A percentile compares a stretch with the other conserved stretches of the same genome.
These are phyloP conservation scores for Mycena metata DNA, from an alignment of 768 basidiomycete species.

Conservation along the genomic window DNA sequence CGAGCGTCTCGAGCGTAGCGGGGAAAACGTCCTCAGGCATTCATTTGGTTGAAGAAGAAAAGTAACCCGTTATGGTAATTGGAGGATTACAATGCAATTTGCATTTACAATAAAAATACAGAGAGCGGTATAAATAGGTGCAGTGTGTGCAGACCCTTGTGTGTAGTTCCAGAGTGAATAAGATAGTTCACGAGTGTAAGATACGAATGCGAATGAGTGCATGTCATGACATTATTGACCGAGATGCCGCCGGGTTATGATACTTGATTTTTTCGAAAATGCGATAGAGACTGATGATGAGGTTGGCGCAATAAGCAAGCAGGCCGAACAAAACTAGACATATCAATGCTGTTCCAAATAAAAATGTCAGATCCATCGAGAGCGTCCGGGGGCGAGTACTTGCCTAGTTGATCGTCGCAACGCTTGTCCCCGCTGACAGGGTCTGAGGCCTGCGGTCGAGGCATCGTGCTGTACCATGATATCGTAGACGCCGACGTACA, in stretches of 20 bases:
- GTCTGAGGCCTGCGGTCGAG: conserved; percentile 65
- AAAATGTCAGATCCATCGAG: conserved; percentile 23
- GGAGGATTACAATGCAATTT: not conserved
- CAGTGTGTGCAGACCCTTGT: not conserved
- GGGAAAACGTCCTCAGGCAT: conserved; percentile 20
- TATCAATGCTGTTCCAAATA: conserved; percentile 64
- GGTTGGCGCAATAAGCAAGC: conserved; percentile 84
- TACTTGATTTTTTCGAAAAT: conserved; percentile 94
- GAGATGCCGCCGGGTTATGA: conserved; percentile 55
- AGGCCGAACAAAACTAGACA: conserved; percentile 83
- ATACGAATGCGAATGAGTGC: not conserved
- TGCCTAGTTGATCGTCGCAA: conserved; percentile 76
- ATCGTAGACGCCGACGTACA: conserved; percentile 73
- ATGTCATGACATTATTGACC: conserved; percentile 31
- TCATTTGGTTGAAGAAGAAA: conserved; percentile 10
- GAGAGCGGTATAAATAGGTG: not conserved
- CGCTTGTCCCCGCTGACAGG: conserved; percentile 67
- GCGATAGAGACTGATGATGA: conserved; percentile 86
- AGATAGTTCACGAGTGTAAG: too few relatives aligned
- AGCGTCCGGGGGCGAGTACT: conserved; percentile 3
- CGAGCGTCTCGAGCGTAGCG: conserved; percentile 27
- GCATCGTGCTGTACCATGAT: conserved; percentile 81
- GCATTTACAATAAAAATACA: conserved; percentile 20
- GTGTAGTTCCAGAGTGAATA: too few relatives aligned
- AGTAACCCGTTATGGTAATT: too few relatives aligned